Base-by-base conservation (phyloP, 2,329 filamentous ascomycete species). In the Xylaria sp. region DNA sequence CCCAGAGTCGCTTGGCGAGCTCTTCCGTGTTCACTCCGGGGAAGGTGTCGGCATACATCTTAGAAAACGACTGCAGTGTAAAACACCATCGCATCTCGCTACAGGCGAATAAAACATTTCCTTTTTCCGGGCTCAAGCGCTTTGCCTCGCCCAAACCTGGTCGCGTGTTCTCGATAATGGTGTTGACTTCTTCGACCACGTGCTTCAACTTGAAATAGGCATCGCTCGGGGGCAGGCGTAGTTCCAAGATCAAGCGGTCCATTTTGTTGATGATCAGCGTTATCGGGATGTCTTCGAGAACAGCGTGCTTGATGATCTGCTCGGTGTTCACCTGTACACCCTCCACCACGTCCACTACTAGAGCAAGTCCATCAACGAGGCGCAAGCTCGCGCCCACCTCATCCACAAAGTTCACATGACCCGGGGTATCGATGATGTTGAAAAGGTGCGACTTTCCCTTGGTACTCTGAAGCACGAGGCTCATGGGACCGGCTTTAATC, bases 161-260 rank as follows among this genome's bases (percentile, higher is more conserved):
- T 34, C 92, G 80, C 2, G 90, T 89, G 72, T 90, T 92, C 71
- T 96, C 91, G 69, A 99, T 97, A 67, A 94, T 80, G 0, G 91
- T 96, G 76, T 99, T 99, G 75, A 99, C 92, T 75, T 97, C 91
- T 74, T 99, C 94, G 56, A 99, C 86, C n/a, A 97, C 92, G 73
- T 97, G 92, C 77, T 97, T 97, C 57, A 99, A 80, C 80, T 99
- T 99, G 81, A 97, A 97, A 77, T 99, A 99, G 10, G 94, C 94
- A 72, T 99, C 94, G 65, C 87, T 91, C 1, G 94, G 94, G 1
- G 94, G 94, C 11, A 99, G 82, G 74, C 96, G 96, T 54, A 99
- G 80, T 76, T 99, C 94, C 51, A 99, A 76, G 63, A 99, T 96
- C 61, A 99, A 78, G 23, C 94, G 87, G 69, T 99, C 94, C 86